Conservation (phyloP, 2,329 filamentous ascomycete genomes). For the Septoria petroselini region DNA sequence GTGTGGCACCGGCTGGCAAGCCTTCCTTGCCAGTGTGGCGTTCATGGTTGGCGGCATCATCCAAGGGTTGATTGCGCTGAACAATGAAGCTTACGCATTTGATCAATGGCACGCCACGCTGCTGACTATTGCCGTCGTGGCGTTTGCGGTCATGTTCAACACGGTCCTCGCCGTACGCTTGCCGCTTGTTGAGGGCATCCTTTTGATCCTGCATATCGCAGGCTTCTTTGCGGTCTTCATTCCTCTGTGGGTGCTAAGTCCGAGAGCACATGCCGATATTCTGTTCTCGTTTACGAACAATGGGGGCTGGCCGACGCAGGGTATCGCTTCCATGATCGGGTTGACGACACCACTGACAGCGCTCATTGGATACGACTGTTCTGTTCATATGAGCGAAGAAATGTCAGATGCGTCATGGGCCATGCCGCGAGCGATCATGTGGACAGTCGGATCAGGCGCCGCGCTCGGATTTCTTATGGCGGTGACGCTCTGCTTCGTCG, state of each 20-base stretch:
- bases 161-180: slow-evolving; percentile 44
- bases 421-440: slow-evolving; percentile 27
- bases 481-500: slow-evolving; percentile 36
- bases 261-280: slow-evolving; percentile 19
- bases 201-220: slow-evolving; percentile 51
- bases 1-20: slow-evolving; percentile 26
- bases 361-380: slow-evolving; percentile 14
- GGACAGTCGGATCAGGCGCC: slow-evolving; percentile 27
- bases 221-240: slow-evolving; percentile 55
- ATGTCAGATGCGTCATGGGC: slow-evolving; percentile 23
- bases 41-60: slow-evolving; percentile 25
- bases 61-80: slow-evolving; percentile 37
- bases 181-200: slow-evolving; percentile 49
- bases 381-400: slow-evolving; percentile 33
- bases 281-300: slow-evolving; percentile 30
- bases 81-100: slow-evolving; percentile 43
- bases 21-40: slow-evolving; percentile 19
- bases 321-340: slow-evolving; percentile 12
- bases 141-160: slow-evolving; percentile 44
- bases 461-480: slow-evolving; percentile 26
- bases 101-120: slow-evolving; percentile 49
- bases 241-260: slow-evolving; percentile 42
- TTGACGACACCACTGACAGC: neutral
- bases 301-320: slow-evolving; percentile 12
- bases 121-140: slow-evolving; percentile 46